phyloP scores from a whole-genome alignment of 805 yeast genomes.

The Myxozyma monticola region DNA sequence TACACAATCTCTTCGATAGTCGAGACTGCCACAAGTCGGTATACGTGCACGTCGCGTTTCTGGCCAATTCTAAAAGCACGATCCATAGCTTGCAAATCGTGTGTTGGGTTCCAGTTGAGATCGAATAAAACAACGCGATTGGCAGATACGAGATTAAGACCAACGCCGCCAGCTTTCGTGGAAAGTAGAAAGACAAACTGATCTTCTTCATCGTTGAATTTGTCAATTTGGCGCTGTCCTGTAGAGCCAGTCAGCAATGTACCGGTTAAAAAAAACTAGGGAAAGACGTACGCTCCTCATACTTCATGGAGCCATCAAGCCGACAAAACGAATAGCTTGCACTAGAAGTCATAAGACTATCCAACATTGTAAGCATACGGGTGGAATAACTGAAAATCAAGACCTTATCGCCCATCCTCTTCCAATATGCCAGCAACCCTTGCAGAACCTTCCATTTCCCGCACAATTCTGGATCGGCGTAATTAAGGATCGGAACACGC shows the following conservation, averaged over 20 bases:
- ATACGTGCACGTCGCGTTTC: slow-evolving; percentile 24
- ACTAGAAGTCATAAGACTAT: slow-evolving; percentile 6
- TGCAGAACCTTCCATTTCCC: slow-evolving; percentile 26
- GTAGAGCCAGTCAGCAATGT: neutral
- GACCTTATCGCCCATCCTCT: slow-evolving; percentile 19
- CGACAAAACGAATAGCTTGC: slow-evolving; percentile 15
- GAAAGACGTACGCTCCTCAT: slow-evolving; percentile 9
- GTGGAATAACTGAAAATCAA: slow-evolving; percentile 24
- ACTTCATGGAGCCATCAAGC: slow-evolving; percentile 19
- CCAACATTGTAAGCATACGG: slow-evolving; percentile 18
- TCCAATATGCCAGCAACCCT: slow-evolving; percentile 11
- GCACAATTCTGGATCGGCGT: slow-evolving; percentile 23
- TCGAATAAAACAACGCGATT: slow-evolving; percentile 27
- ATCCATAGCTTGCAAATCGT: slow-evolving; percentile 28
- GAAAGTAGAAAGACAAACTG: slow-evolving; percentile 21
- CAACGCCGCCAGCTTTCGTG: slow-evolving; percentile 27
- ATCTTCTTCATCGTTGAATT: slow-evolving; percentile 14
- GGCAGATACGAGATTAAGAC: slow-evolving; percentile 26
- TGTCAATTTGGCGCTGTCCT: slow-evolving; percentile 22
- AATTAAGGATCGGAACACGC: slow-evolving; percentile 18
- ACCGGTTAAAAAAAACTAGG: neutral
- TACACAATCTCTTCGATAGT: slow-evolving; percentile 28
- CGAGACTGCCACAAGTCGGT: slow-evolving; percentile 19
- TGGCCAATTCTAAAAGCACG: slow-evolving; percentile 28
- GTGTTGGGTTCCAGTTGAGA: slow-evolving; percentile 29